phyloP scores from a whole-genome alignment of 169 alveolate species.

The Plasmodium gallinaceum region DNA sequence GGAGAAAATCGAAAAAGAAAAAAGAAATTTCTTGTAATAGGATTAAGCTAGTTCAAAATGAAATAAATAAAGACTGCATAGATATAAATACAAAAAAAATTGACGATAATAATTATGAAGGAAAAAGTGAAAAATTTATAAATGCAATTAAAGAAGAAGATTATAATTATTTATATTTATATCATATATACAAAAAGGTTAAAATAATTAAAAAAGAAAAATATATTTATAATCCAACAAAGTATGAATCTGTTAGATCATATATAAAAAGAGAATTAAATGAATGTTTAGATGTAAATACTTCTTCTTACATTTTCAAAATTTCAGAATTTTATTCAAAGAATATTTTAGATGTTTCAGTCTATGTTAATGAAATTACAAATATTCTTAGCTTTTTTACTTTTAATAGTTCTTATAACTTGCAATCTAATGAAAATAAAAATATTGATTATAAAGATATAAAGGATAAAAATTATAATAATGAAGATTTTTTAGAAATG shows the following conservation, averaged over 20 bases:
- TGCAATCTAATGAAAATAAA: neutral
- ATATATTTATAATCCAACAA: conserved; percentile 51
- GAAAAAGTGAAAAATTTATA: neutral
- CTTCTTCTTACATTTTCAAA: conserved; percentile 62
- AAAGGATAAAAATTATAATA: neutral
- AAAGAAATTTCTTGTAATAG: neutral
- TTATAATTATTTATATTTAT: conserved; percentile 42
- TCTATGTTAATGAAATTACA: conserved; percentile 50
- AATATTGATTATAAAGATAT: neutral
- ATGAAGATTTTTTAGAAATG: neutral
- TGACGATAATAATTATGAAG: neutral
- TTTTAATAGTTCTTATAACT: conserved; percentile 20
- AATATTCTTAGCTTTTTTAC: conserved; percentile 64
- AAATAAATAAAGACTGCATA: neutral
- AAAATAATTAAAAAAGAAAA: conserved; percentile 48
- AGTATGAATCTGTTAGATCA: conserved; percentile 56
- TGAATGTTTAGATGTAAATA: conserved; percentile 53
- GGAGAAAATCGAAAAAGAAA: conserved; percentile 2
- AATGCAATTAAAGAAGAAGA: conserved; percentile 66
- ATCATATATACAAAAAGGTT: conserved; percentile 61
- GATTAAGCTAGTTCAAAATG: neutral
- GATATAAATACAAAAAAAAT: neutral
- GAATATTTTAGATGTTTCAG: conserved; percentile 46
- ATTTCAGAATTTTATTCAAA: conserved; percentile 44
- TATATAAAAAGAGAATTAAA: conserved; percentile 69